Evolutionary conservation across 1,284 basidiomycete species (phyloP).

Genomic region (Ustilago curta): DNA sequence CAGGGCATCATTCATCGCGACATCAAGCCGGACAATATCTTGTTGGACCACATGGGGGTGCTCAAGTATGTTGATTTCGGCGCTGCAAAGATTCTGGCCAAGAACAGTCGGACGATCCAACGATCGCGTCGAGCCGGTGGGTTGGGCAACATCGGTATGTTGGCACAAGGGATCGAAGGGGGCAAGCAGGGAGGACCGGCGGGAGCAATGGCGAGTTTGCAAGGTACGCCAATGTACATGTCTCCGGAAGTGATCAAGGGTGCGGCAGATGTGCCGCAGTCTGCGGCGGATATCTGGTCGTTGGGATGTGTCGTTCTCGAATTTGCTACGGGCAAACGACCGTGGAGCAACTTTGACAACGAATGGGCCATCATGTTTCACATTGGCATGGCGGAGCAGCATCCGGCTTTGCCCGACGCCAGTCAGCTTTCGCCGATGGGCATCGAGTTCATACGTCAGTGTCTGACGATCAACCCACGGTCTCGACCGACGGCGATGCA

Average conservation of each 20-base stretch:
- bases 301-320: slow-evolving; percentile 96
- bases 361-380: slow-evolving; percentile 99
- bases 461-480: slow-evolving; percentile 88
- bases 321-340: slow-evolving; percentile 93
- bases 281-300: slow-evolving; percentile 99
- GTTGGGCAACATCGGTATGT: slow-evolving; percentile 43
- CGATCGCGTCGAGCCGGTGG: slow-evolving; percentile 55
- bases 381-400: slow-evolving; percentile 95
- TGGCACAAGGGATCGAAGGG: slow-evolving; percentile 71
- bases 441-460: slow-evolving; percentile 93
- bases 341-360: slow-evolving; percentile 98
- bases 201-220: slow-evolving; percentile 76
- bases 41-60: slow-evolving; percentile 90
- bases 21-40: slow-evolving; percentile 98
- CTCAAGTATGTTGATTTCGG: slow-evolving; percentile 99
- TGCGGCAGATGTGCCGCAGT: slow-evolving; percentile 77
- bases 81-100: slow-evolving; percentile 95
- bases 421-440: slow-evolving; percentile 88
- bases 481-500: slow-evolving; percentile 86
- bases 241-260: slow-evolving; percentile 97
- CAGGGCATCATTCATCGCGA: slow-evolving; percentile 94
- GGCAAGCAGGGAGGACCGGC: slow-evolving; percentile 61
- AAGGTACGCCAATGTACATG: slow-evolving; percentile 99
- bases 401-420: slow-evolving; percentile 92
- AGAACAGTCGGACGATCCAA: slow-evolving; percentile 79